Percentiles rank a stretch among this genome's conserved stretches.
phyloP scores from a whole-genome alignment of 768 basidiomycete genomes.

The Boletus subparvulus region DNA sequence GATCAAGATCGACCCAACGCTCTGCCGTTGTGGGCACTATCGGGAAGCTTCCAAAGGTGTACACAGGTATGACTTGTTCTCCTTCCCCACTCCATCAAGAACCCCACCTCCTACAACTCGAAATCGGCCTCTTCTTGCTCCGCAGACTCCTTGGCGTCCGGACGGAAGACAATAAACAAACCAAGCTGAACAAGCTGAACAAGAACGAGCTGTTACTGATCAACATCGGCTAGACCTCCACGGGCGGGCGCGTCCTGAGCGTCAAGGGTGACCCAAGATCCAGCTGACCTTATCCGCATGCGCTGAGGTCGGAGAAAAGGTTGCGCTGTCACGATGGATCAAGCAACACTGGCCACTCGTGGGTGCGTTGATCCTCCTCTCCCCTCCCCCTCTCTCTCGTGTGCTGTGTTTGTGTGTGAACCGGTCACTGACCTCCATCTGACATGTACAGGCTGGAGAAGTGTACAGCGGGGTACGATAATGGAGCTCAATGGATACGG shows the following conservation, averaged over 20 bases:
- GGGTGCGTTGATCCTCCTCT: slow-evolving; percentile 50
- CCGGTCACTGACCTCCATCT: too few species aligned
- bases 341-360: slow-evolving; percentile 99
- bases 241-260: slow-evolving; percentile 90
- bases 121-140: slow-evolving; percentile 91
- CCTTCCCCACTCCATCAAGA: background rate
- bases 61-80: slow-evolving; percentile 57
- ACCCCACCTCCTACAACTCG: slow-evolving; percentile 56
- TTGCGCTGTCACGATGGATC: slow-evolving; percentile 89
- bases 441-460: too few species aligned
- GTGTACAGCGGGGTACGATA: too few species aligned
- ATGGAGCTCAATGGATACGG: too few species aligned
- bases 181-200: slow-evolving; percentile 87
- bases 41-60: slow-evolving; percentile 91
- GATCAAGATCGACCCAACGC: slow-evolving; percentile 93
- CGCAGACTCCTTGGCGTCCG: slow-evolving; percentile 96
- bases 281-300: slow-evolving; percentile 93
- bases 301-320: slow-evolving; percentile 96
- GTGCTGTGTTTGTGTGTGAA: too few species aligned
- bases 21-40: slow-evolving; percentile 95
- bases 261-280: slow-evolving; percentile 93
- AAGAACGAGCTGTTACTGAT: too few species aligned
- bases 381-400: background rate
- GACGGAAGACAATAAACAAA: slow-evolving; percentile 98
- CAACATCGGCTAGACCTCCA: slow-evolving; percentile 98